These are phyloP conservation scores for Moelleriella libera DNA, from an alignment of 2,329 filamentous ascomycete genomes.

Conservation along the genomic window DNA sequence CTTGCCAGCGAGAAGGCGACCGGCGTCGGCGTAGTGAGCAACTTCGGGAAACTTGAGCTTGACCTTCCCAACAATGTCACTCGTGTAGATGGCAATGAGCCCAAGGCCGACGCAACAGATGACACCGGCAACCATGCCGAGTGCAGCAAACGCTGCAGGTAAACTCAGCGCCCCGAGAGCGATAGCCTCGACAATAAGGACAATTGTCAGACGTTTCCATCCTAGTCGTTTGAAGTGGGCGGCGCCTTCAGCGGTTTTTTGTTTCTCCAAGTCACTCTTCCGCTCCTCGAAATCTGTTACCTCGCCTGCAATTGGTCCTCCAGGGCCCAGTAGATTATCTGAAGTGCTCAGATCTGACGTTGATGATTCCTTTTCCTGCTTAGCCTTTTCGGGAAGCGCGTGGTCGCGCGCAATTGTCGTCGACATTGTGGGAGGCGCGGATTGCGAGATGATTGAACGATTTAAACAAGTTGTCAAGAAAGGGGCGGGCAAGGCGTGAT, in stretches of 20 bases:
- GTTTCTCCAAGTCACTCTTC: conserved; percentile 28
- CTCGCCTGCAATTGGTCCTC: conserved; percentile 15
- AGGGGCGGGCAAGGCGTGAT: no score
- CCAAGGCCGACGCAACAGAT: conserved; percentile 27
- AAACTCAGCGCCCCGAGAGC: conserved; percentile 38
- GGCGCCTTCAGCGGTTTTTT: conserved; percentile 28
- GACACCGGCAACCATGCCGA: conserved; percentile 38
- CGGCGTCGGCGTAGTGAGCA: conserved; percentile 54
- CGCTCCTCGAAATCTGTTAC: conserved; percentile 22
- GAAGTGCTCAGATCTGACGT: conserved; percentile 5
- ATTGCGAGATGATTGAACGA: no score
- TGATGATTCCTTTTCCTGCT: conserved; percentile 3
- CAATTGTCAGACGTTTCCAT: conserved; percentile 41
- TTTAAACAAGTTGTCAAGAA: no score
- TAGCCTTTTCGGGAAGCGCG: conserved; percentile 1
- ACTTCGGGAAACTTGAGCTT: conserved; percentile 40
- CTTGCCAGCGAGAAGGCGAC: conserved; percentile 43
- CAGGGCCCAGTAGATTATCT: conserved; percentile 10
- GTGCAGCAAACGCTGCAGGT: conserved; percentile 34
- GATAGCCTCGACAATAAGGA: conserved; percentile 43
- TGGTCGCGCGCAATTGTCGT: conserved; percentile 3
- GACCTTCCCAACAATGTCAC: conserved; percentile 30
- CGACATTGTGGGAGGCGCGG: conserved; percentile 1
- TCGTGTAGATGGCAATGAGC: conserved; percentile 32
- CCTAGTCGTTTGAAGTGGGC: conserved; percentile 38